These are phyloP conservation scores for Madurella mycetomatis DNA, from an alignment of 2,329 filamentous ascomycete species.

Conservation along the genomic window DNA sequence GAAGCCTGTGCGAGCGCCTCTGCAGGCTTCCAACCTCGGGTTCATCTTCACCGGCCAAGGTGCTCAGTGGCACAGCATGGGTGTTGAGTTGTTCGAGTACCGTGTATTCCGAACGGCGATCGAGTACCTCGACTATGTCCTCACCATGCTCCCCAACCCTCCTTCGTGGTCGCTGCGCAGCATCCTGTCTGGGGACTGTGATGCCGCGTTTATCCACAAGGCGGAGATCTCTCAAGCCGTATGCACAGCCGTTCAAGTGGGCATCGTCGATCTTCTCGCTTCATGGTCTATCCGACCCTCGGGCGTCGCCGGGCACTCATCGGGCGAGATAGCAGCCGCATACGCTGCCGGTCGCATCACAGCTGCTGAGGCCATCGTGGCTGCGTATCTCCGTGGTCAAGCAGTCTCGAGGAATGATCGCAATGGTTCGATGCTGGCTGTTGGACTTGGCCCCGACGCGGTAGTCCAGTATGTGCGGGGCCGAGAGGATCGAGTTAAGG, in stretches of 20 bases:
- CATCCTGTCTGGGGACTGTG: slow-evolving; percentile 6
- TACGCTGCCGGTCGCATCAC: slow-evolving; percentile 38
- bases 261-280: slow-evolving; percentile 36
- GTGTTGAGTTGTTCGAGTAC: slow-evolving; percentile 23
- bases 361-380: slow-evolving; percentile 34
- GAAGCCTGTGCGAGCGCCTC: background rate
- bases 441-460: slow-evolving; percentile 24
- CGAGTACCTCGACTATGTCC: background rate
- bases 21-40: slow-evolving; percentile 2
- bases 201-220: slow-evolving; percentile 14
- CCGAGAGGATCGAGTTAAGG: slow-evolving; percentile 4
- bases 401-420: slow-evolving; percentile 23
- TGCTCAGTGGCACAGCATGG: slow-evolving; percentile 30
- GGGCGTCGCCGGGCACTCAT: slow-evolving; percentile 40
- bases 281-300: slow-evolving; percentile 30
- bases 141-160: slow-evolving; percentile 4
- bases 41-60: slow-evolving; percentile 31
- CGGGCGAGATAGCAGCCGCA: slow-evolving; percentile 43
- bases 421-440: slow-evolving; percentile 27
- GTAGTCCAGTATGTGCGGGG: slow-evolving; percentile 6
- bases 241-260: slow-evolving; percentile 40
- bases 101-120: slow-evolving; percentile 20
- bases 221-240: slow-evolving; percentile 30
- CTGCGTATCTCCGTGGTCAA: slow-evolving; percentile 39
- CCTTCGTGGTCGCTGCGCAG: slow-evolving; percentile 4